Percentiles rank a stretch among this genome's conserved stretches.
phyloP scores from a whole-genome alignment of 441 rosid genomes.

The Sinapis alba region DNA sequence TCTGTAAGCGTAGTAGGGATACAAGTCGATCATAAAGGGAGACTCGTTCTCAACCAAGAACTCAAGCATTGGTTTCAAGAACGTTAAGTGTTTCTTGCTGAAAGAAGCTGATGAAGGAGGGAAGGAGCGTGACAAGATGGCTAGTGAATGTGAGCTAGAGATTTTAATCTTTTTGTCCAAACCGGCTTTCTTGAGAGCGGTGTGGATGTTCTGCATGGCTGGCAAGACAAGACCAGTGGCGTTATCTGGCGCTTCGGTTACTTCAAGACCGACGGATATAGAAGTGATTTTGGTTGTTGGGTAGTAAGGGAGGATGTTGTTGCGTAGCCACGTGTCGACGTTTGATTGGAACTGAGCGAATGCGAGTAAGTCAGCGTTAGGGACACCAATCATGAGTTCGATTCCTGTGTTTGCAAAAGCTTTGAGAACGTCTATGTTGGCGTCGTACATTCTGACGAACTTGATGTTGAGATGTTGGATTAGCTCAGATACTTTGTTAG shows the following conservation, averaged over 20 bases:
- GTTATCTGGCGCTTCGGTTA: conserved; percentile 69
- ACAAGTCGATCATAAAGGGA: conserved; percentile 89
- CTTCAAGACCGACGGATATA: conserved; percentile 91
- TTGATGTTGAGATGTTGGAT: conserved; percentile 70
- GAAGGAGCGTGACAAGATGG: conserved; percentile 78
- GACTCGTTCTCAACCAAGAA: conserved; percentile 93
- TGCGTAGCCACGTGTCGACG: conserved; percentile 85
- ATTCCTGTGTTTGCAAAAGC: conserved; percentile 87
- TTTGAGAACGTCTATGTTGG: conserved; percentile 82
- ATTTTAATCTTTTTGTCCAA: conserved; percentile 80
- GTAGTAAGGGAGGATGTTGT: conserved; percentile 87
- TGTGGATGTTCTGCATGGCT: conserved; percentile 83
- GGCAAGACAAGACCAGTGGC: conserved; percentile 76
- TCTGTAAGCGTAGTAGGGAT: conserved; percentile 94
- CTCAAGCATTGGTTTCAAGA: conserved; percentile 82
- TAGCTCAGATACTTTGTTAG: conserved; percentile 67
- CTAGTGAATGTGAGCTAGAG: conserved; percentile 86
- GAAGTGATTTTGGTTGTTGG: conserved; percentile 79
- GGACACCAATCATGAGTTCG: conserved; percentile 87
- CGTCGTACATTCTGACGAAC: conserved; percentile 82
- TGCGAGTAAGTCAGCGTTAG: conserved; percentile 80
- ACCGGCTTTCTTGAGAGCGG: conserved; percentile 72
- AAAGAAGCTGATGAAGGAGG: conserved; percentile 96
- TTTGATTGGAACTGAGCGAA: conserved; percentile 94
- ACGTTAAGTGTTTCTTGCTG: conserved; percentile 59